Evolutionary conservation across 352 stramenopile genomes (phyloP).

Genomic region (Phytophthora idaei): DNA sequence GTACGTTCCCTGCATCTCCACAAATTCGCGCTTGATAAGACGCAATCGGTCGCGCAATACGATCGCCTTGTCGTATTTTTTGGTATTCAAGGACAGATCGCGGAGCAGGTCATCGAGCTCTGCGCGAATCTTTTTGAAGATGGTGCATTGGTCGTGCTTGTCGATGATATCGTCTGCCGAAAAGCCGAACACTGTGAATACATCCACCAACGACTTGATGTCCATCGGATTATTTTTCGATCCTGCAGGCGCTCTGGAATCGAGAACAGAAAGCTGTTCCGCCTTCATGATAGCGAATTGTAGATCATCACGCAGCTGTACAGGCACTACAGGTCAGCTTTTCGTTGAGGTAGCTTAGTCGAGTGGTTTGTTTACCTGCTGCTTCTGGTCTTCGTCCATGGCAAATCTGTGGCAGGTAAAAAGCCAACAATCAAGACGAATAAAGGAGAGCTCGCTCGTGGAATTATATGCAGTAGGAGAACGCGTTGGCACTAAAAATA

Average conservation of each 20-base stretch:
- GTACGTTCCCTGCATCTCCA: conserved; percentile 69
- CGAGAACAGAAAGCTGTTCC: conserved; percentile 55
- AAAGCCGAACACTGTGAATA: conserved; percentile 77
- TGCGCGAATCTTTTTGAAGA: conserved; percentile 63
- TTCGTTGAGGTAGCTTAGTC: neutral
- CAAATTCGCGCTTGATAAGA: conserved; percentile 70
- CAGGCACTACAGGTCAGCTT: conserved; percentile 2
- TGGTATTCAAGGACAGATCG: conserved; percentile 57
- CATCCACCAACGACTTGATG: conserved; percentile 69
- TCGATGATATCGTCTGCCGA: conserved; percentile 66
- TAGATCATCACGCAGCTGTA: conserved; percentile 69
- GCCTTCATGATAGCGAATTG: conserved; percentile 77
- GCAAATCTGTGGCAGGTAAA: neutral
- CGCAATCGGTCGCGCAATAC: conserved; percentile 66
- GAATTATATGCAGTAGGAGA: neutral
- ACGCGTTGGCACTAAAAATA: conserved; percentile 25
- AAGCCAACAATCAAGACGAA: neutral
- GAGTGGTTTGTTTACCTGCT: conserved; percentile 41
- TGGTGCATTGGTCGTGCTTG: conserved; percentile 71
- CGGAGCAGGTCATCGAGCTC: conserved; percentile 67
- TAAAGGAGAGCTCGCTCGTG: neutral
- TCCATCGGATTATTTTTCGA: conserved; percentile 62
- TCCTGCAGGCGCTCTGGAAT: conserved; percentile 40
- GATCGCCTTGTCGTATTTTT: conserved; percentile 77
- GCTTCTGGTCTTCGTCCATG: conserved; percentile 69